Conservation (phyloP, 768 basidiomycete genomes). For the Kwoniella dendrophila region DNA sequence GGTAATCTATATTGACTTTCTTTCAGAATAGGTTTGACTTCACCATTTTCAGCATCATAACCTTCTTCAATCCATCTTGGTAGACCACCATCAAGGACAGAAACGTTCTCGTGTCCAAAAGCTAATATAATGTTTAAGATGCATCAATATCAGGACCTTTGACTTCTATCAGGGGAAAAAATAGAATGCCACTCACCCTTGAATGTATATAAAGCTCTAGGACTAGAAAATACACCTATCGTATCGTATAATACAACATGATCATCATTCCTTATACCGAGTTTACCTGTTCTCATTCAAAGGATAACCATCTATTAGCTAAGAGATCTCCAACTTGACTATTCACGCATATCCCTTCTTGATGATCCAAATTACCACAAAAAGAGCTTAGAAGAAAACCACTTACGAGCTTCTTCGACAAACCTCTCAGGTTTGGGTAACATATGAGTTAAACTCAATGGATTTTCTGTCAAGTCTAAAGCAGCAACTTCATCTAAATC, state of each 20-base stretch:
- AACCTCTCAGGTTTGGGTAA: conserved; percentile 75
- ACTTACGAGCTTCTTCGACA: conserved; percentile 76
- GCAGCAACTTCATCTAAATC: conserved; percentile 73
- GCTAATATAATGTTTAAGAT: conserved; percentile 53
- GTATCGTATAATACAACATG: conserved; percentile 91
- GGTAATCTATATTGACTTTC: conserved; percentile 26
- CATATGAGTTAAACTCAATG: conserved; percentile 89
- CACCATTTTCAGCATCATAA: conserved; percentile 40
- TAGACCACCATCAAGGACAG: conserved; percentile 89
- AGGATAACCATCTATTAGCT: not conserved
- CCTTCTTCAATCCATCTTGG: conserved; percentile 76
- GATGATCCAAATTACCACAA: too few relatives aligned
- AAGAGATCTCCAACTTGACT: too few relatives aligned
- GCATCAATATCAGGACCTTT: not conserved
- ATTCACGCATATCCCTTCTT: too few relatives aligned
- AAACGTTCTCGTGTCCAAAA: conserved; percentile 83
- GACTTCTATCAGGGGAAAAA: not conserved
- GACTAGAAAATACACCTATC: conserved; percentile 86
- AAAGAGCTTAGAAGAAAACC: conserved; percentile 6
- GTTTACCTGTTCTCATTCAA: conserved; percentile 59
- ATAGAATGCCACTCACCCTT: conserved; percentile 55
- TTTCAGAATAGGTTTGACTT: conserved; percentile 19
- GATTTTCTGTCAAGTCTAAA: conserved; percentile 64
- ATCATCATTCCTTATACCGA: conserved; percentile 72
- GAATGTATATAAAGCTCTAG: conserved; percentile 93